Evolutionary conservation across 305 asterid genomes (phyloP), one percentile per base, ranked within the genome.

Genomic region (Fraxinus sp.): DNA sequence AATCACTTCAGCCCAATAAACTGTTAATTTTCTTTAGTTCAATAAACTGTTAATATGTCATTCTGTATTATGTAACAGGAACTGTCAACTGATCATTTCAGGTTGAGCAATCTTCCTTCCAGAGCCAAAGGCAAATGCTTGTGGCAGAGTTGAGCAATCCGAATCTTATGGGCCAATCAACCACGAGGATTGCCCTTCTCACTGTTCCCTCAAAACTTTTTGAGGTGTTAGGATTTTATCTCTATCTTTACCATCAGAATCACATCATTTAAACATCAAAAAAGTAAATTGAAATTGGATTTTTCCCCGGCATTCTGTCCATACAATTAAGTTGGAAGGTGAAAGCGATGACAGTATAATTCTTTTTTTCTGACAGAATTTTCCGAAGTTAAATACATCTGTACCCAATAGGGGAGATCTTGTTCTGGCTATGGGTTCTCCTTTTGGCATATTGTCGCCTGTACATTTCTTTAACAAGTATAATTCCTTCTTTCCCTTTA

Each of bases 401-500:
- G 84, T 89, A 80, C 89, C 89, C 64, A 88, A 87, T 88, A 92
- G 94, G 83, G 98, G 98, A 71, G 94, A 91, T 88, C 88, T 89
- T 87, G 92, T 96, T 90, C 92, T 96, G 88, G 95, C 97, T 39
- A 91, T 96, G 95, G 99, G 99, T 87, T 96, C 99, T 89, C 99
- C 99, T 76, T 96, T 96, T 85, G 99, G 99, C 91, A 91, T 93
- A 86, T 86, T 96, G 87, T 96, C 99, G 83, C 99, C 98, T 80
- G 83, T 92, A 85, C 99, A 96, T 90, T 96, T 96, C 89, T 92
- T 92, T 83, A 94, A 96, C 92, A 93, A 93, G 99, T 96, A 89
- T 32, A 22, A 14, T 59, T 82, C 70, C 79, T 88, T 64, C 73
- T 74, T 14, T 81, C 22, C 79, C 81, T 59, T 13, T 22, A 46